These are phyloP conservation scores for Aspergillus biplanus DNA, from an alignment of 495 filamentous ascomycete genomes.

Conservation along the genomic window DNA sequence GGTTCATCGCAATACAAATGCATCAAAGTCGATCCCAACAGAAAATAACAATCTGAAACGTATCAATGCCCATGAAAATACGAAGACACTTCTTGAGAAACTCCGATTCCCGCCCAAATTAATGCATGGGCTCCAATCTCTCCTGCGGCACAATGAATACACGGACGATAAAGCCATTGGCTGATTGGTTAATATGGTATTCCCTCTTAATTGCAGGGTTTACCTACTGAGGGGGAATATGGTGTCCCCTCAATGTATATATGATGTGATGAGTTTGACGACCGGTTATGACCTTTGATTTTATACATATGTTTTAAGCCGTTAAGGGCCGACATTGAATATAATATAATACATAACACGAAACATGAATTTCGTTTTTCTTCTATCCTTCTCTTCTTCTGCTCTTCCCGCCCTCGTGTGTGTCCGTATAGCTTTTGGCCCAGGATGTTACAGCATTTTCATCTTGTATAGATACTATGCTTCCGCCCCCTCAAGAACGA, in stretches of 20 bases:
- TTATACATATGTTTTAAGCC: no score
- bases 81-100: background rate
- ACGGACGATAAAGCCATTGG: slow-evolving; percentile 2
- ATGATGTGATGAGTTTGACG: background rate
- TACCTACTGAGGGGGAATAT: no score
- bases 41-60: slow-evolving; percentile 2
- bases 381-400: no score
- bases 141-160: slow-evolving; percentile 2
- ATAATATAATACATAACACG: no score
- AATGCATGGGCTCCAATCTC: background rate
- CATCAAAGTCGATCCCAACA: background rate
- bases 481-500: no score
- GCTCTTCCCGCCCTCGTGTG: no score
- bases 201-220: no score
- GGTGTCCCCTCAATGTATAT: background rate
- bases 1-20: slow-evolving; percentile 2
- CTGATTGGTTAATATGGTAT: background rate
- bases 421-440: no score
- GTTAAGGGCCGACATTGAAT: no score
- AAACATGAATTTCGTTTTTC: no score
- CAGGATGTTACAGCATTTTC: no score
- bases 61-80: background rate
- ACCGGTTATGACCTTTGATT: background rate
- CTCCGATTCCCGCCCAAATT: background rate
- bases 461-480: no score